Percentiles rank a stretch among this genome's conserved stretches.
These are phyloP conservation scores for Linum trigynum DNA, from an alignment of 345 rosid genomes.

Conservation along the genomic window DNA sequence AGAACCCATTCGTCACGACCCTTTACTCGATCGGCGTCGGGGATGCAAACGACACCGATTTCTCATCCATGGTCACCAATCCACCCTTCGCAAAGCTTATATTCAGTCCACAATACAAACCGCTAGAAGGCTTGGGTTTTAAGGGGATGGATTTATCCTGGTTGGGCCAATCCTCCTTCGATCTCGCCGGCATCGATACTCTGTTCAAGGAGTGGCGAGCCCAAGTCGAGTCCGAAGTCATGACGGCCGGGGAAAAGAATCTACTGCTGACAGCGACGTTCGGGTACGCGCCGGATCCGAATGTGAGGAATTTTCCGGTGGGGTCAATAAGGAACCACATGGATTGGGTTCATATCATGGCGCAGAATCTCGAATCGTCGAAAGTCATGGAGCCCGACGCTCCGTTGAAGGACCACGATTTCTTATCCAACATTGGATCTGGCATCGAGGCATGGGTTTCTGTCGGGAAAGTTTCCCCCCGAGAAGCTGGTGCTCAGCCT, in stretches of 20 bases:
- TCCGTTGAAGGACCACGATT: slow-evolving; percentile 13
- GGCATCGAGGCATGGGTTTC: slow-evolving; percentile 17
- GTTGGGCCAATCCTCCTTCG: slow-evolving; percentile 2
- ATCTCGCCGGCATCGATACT: slow-evolving; percentile 16
- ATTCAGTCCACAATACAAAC: background rate
- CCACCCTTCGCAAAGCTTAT: background rate
- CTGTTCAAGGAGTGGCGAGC: slow-evolving; percentile 29
- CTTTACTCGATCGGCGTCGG: slow-evolving; percentile 14
- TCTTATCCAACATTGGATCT: background rate
- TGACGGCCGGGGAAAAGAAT: slow-evolving; percentile 12
- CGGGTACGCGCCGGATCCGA: background rate
- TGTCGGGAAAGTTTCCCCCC: slow-evolving; percentile 12
- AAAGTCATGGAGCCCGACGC: slow-evolving; percentile 8
- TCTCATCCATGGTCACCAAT: slow-evolving; percentile 10
- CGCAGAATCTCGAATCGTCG: slow-evolving; percentile 15
- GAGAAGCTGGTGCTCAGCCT: slow-evolving; percentile 22
- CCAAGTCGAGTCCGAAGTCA: slow-evolving; percentile 14
- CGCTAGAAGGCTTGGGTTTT: slow-evolving; percentile 8
- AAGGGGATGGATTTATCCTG: slow-evolving; percentile 25
- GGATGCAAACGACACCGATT: background rate
- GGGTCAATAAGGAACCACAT: background rate
- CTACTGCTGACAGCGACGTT: slow-evolving; percentile 15
- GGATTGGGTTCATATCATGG: slow-evolving; percentile 13
- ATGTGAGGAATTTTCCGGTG: background rate
- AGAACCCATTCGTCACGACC: slow-evolving; percentile 17